phyloP scores from a whole-genome alignment of 768 basidiomycete species.

The Leccinum subtestaceum region DNA sequence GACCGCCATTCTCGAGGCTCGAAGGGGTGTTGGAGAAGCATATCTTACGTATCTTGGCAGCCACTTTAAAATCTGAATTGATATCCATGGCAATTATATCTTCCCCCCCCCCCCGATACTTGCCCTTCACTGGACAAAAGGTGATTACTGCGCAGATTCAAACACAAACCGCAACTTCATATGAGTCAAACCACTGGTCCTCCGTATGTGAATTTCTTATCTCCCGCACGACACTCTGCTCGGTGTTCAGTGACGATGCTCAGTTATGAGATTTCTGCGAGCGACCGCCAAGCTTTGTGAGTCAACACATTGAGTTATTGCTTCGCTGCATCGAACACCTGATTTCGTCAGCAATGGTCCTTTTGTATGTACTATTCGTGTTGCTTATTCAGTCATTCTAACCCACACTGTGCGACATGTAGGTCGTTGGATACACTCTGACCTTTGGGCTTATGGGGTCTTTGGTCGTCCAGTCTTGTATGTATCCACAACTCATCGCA shows the following conservation, averaged over 20 bases:
- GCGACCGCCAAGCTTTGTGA: neutral
- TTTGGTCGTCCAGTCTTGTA: neutral
- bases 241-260: no score
- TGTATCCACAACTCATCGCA: neutral
- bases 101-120: no score
- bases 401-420: neutral
- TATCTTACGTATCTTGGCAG: no score
- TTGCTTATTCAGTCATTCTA: neutral
- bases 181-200: no score
- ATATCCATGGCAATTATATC: neutral
- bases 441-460: slow-evolving; percentile 15
- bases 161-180: neutral
- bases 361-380: neutral
- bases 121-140: neutral
- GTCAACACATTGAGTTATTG: neutral
- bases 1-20: no score
- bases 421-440: slow-evolving; percentile 18
- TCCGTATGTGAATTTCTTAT: no score
- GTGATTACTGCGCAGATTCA: neutral
- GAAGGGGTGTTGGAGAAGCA: no score
- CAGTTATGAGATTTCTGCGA: no score
- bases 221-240: no score
- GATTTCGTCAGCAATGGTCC: neutral
- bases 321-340: neutral
- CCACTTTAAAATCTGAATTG: neutral